phyloP scores from a whole-genome alignment of 306 rosid genomes.

The Dalbergia cultrata region DNA sequence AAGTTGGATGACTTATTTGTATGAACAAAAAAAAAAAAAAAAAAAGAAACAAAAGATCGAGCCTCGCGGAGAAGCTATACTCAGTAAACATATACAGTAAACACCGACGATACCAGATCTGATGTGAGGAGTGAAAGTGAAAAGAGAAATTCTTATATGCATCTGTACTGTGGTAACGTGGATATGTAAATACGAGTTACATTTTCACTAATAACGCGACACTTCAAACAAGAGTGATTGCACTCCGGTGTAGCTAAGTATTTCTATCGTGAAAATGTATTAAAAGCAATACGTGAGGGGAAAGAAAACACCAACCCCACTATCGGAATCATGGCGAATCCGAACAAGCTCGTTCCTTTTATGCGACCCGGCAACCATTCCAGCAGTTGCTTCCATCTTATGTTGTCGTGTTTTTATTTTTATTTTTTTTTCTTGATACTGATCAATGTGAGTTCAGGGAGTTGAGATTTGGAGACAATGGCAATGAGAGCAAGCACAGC shows the following conservation, averaged over 20 bases:
- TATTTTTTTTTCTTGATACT: not conserved
- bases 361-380: constrained; percentile 94
- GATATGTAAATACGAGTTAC: no score
- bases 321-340: constrained; percentile 91
- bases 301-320: constrained; percentile 65
- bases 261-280: no score
- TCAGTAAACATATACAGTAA: not conserved
- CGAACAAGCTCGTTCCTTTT: constrained; percentile 94
- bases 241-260: no score
- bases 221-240: no score
- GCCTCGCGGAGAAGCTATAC: constrained; percentile 6
- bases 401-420: not conserved
- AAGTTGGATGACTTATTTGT: not conserved
- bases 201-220: no score
- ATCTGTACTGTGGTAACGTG: no score
- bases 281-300: no score
- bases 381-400: constrained; percentile 86
- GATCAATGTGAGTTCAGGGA: not conserved
- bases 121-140: not conserved
- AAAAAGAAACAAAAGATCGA: not conserved
- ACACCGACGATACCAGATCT: constrained; percentile 32
- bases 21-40: not conserved
- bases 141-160: no score
- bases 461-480: not conserved
- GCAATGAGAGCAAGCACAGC: not conserved